Evolutionary conservation across 257 asterid species (phyloP).

Genomic region (Vinca minor): DNA sequence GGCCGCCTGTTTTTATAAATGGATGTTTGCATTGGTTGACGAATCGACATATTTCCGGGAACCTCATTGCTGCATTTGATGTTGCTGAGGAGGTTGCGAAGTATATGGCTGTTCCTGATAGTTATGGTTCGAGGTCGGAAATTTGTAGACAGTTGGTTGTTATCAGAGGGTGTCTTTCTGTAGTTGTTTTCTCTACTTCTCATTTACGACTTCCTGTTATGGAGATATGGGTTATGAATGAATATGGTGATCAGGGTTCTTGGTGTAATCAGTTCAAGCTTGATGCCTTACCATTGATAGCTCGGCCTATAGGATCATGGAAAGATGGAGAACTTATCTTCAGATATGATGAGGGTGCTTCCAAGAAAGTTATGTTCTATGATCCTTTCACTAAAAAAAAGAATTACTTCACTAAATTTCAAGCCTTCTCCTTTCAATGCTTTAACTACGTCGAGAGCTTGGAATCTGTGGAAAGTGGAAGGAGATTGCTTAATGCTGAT

Average conservation of each 20-base stretch:
- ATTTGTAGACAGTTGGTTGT: not conserved
- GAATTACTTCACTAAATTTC: not conserved
- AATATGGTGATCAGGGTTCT: conserved; percentile 6
- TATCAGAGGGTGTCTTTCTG: not conserved
- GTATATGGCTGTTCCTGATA: not conserved
- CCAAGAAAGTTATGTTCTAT: not conserved
- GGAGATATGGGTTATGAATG: conserved; percentile 3
- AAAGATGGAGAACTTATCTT: conserved; percentile 7
- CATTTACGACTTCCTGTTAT: not conserved
- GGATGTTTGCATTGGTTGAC: conserved; percentile 7
- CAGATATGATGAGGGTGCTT: not conserved
- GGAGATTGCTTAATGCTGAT: not conserved
- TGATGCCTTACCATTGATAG: not conserved
- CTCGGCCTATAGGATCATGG: conserved; percentile 3
- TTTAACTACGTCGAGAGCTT: conserved; percentile 7
- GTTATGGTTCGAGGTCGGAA: not conserved
- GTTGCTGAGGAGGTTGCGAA: not conserved
- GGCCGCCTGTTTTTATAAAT: not conserved
- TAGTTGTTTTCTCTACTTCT: not conserved
- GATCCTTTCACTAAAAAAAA: not conserved
- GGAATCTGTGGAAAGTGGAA: not conserved
- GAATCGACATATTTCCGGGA: not conserved
- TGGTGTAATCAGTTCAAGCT: not conserved
- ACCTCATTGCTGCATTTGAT: conserved; percentile 6
- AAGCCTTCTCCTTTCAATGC: not conserved